These are phyloP conservation scores for Pholiota conissans DNA, from an alignment of 768 basidiomycete species.

Conservation along the genomic window DNA sequence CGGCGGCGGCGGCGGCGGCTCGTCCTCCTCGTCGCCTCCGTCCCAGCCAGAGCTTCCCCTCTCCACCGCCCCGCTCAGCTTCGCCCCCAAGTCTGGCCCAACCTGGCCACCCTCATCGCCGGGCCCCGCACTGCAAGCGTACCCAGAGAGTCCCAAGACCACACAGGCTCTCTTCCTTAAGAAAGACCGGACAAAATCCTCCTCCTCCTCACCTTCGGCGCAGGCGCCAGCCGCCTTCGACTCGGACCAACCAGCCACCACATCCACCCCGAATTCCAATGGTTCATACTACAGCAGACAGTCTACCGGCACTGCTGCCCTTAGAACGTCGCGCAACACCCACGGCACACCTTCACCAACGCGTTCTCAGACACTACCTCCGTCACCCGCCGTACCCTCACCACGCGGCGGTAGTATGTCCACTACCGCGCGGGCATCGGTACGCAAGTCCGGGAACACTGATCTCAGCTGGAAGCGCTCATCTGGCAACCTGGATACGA, in stretches of 20 bases:
- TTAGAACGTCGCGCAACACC: neutral
- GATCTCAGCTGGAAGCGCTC: slow-evolving; percentile 41
- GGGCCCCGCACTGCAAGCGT: slow-evolving; percentile 25
- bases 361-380: slow-evolving; percentile 15
- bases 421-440: slow-evolving; percentile 26
- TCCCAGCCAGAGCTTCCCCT: slow-evolving; percentile 21
- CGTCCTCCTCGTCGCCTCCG: slow-evolving; percentile 30
- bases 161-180: slow-evolving; percentile 50
- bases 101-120: slow-evolving; percentile 48
- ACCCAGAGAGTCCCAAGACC: slow-evolving; percentile 27
- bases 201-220: slow-evolving; percentile 13
- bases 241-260: slow-evolving; percentile 23
- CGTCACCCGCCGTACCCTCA: slow-evolving; percentile 40
- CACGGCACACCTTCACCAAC: slow-evolving; percentile 13
- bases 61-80: slow-evolving; percentile 11
- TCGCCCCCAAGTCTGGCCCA: slow-evolving; percentile 31
- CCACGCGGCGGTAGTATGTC: slow-evolving; percentile 28
- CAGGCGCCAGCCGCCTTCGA: neutral
- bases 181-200: slow-evolving; percentile 46
- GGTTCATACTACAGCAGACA: slow-evolving; percentile 23
- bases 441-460: slow-evolving; percentile 35
- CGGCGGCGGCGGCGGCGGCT: slow-evolving; percentile 41
- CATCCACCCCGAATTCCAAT: slow-evolving; percentile 14
- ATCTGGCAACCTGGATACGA: slow-evolving; percentile 50
- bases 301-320: slow-evolving; percentile 13